Evolutionary conservation across 306 rosid species (phyloP), one percentile per base, ranked within the genome.

Genomic region (Datisca glomerata): DNA sequence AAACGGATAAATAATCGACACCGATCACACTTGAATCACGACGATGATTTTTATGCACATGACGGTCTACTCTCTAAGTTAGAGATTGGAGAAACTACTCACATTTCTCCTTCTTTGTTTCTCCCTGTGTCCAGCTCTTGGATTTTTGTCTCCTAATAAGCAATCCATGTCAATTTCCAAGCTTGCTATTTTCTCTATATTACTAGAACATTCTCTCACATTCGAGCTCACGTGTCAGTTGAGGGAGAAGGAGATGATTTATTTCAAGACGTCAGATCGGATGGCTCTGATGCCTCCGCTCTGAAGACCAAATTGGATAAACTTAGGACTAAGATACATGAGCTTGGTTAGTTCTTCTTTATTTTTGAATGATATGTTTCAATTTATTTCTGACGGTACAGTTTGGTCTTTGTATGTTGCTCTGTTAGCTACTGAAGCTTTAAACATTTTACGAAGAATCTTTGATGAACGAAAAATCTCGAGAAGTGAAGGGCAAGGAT

Each of bases 251-350:
- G 50, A 11, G 50, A 48, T 0, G 60, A 34, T 49, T 45, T 48
- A 4, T 21, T 44, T 9, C 19, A 44, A 25, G 45, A 44, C 17
- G 8, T 36, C 51, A 36, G 58, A 48, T 59, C 45, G 38, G 78
- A 42, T 5, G 62, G 40, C 18, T 35, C 66, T 20, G 93, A 68
- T 59, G 41, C 69, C 0, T 65, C 80, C 38, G 66, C 72, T 35
- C 21, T 71, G 52, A 67, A 75, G 71, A 67, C 75, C 75, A 77
- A 76, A 78, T 59, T 85, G 47, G 79, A 67, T 43, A 72, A 74
- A 35, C 85, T 85, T 56, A 64, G 57, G 59, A 61, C 81, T 20
- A 80, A 69, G 87, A 85, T 80, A 77, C 87, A 41, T 10, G 41
- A 47, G 15, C 85, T 85, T 15, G 93, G 96, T 85, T 9, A 24